Percentiles rank a stretch among this genome's conserved stretches.
phyloP scores from a whole-genome alignment of 495 filamentous ascomycete genomes.

The Ramalina intermedia region DNA sequence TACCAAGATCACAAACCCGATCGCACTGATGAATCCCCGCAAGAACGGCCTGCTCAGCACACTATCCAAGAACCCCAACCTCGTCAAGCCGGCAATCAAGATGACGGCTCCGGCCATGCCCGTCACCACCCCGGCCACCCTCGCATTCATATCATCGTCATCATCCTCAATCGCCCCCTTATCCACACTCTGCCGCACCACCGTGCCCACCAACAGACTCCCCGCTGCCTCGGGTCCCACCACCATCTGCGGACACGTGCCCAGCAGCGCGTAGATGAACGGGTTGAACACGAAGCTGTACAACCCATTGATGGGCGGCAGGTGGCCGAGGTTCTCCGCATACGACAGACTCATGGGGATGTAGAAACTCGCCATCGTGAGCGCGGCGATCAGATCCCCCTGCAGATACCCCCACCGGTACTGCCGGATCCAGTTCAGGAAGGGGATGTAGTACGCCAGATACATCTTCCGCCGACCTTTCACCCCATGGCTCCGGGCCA shows the following conservation, averaged over 20 bases:
- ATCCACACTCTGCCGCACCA: constrained; percentile 65
- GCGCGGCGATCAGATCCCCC: constrained; percentile 71
- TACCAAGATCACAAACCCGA: constrained; percentile 89
- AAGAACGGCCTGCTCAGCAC: constrained; percentile 87
- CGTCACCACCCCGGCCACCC: constrained; percentile 79
- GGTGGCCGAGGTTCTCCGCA: constrained; percentile 85
- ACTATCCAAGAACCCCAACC: constrained; percentile 89
- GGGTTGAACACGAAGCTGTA: constrained; percentile 92
- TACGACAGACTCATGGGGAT: constrained; percentile 93
- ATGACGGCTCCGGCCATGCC: constrained; percentile 79
- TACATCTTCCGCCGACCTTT: constrained; percentile 52
- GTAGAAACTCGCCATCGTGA: constrained; percentile 94
- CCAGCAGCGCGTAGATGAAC: constrained; percentile 75
- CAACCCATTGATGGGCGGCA: constrained; percentile 88
- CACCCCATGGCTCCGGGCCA: constrained; percentile 47
- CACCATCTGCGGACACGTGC: constrained; percentile 84
- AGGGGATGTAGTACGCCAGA: constrained; percentile 83
- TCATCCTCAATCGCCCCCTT: constrained; percentile 52
- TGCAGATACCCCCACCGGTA: constrained; percentile 69
- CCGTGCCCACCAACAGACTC: constrained; percentile 73
- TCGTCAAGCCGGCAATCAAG: constrained; percentile 62
- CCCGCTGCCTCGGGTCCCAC: constrained; percentile 92
- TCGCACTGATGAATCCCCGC: constrained; percentile 88
- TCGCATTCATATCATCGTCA: constrained; percentile 54
- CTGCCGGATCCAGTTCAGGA: constrained; percentile 72